phyloP scores from a whole-genome alignment of 192 early-diverging fungal species.

The Entomortierella lignicola region DNA sequence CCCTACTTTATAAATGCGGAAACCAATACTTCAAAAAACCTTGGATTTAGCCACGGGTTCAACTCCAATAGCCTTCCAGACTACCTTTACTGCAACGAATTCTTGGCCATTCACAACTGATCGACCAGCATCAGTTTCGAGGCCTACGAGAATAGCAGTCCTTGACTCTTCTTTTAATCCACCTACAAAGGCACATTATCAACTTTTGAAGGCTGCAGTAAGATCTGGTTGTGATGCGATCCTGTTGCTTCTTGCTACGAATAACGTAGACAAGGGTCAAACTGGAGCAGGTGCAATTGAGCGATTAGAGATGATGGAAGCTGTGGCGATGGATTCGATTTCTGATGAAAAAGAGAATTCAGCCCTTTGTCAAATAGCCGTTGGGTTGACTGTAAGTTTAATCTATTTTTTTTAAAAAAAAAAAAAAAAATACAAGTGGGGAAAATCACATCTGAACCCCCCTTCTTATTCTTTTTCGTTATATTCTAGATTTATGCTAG shows the following conservation, averaged over 20 bases:
- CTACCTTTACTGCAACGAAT: conserved; percentile 31
- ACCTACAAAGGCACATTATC: conserved; percentile 68
- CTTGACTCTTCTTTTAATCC: conserved; percentile 87
- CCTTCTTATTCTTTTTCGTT: not conserved
- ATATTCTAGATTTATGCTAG: conserved; percentile 57
- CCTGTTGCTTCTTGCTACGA: conserved; percentile 70
- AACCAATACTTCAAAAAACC: conserved; percentile 31
- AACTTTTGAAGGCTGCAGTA: conserved; percentile 62
- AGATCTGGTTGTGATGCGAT: conserved; percentile 66
- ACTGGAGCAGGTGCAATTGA: conserved; percentile 66
- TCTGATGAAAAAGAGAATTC: conserved; percentile 35
- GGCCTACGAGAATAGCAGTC: conserved; percentile 58
- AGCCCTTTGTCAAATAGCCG: conserved; percentile 40
- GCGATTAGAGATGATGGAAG: conserved; percentile 79
- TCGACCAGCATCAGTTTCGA: conserved; percentile 18
- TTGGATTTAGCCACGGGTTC: conserved; percentile 23
- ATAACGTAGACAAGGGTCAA: conserved; percentile 77
- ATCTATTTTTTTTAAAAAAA: not conserved
- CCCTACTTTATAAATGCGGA: conserved; percentile 25
- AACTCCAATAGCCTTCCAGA: conserved; percentile 37
- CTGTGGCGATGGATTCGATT: conserved; percentile 58
- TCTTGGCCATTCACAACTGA: conserved; percentile 51
- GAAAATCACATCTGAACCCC: no score
- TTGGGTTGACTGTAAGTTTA: conserved; percentile 34
- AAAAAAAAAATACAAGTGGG: not conserved